Evolutionary conservation across 306 rosid species (phyloP), one percentile per base, ranked within the genome.

Genomic region (Luffa acutangula): DNA sequence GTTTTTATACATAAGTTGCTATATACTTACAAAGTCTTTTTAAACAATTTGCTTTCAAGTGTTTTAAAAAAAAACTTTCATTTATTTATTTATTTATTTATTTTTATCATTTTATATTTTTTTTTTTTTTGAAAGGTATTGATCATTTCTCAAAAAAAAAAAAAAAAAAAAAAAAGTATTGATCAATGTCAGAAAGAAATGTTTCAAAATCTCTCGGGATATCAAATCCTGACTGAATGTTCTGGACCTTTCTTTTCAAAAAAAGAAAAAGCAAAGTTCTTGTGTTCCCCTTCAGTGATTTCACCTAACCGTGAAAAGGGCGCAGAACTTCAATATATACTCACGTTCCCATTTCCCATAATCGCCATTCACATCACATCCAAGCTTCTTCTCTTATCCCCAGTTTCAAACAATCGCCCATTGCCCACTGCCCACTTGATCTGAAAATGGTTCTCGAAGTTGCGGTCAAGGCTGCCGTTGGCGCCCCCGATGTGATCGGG

Each of bases 391-490:
- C 51, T 17, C 2, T 3, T 11, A 7, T 66, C 39, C 1, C 53
- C n/a, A 6, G 31, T 5, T 51, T 48, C 15, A 21, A 1, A 39
- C 13, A 7, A 3, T 45, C 7, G 18, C 9, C 7, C 1, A 1
- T 54, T 46, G 12, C 43, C 7, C 1, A 1, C 75, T 46, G 12
- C 43, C 37, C 63, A 10, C 6, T 36, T 3, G 18, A 41, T 41
- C 33, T 6, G 6, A 67, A 71, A 71, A 90, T 95, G 97, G 90
- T 82, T 75, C 77, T 87, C 2, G 97, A 95, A 75, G 79, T 87
- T 49, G 88, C 87, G 33, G 93, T 83, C 46, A 95, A 92, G 83
- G 97, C 93, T 2, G 97, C 97, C 4, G 49, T 0, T 0, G 97
- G 95, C 18, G 88, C 89, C 4, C 97, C 97, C 0, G 54, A 84